Evolutionary conservation across 305 asterid genomes (phyloP).

Genomic region (Ajuga reptans): DNA sequence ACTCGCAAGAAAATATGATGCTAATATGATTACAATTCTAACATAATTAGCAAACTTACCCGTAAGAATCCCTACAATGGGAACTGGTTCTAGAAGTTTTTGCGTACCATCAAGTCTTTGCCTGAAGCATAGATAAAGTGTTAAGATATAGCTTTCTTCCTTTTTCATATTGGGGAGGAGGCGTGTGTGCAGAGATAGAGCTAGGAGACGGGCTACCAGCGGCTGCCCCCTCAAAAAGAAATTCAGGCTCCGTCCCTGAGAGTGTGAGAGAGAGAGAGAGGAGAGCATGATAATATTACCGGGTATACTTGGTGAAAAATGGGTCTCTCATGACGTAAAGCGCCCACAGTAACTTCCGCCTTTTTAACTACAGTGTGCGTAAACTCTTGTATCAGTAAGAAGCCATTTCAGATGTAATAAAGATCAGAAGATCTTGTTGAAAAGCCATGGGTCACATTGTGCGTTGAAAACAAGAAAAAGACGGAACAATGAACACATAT

Average conservation of each 20-base stretch:
- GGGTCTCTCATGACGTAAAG: constrained; percentile 97
- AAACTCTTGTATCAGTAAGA: neutral
- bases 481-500: neutral
- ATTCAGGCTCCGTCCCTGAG: too few species aligned
- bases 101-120: constrained; percentile 58
- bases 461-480: neutral
- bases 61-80: constrained; percentile 65
- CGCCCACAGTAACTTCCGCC: constrained; percentile 78
- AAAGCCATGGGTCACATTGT: neutral
- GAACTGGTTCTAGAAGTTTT: constrained; percentile 67
- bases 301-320: constrained; percentile 64
- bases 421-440: neutral
- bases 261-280: neutral
- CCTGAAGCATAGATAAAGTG: constrained; percentile 37
- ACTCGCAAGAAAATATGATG: neutral
- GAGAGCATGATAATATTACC: constrained; percentile 34
- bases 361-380: constrained; percentile 49
- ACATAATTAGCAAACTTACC: constrained; percentile 32
- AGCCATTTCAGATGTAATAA: neutral
- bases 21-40: neutral
- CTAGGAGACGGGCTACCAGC: too few species aligned
- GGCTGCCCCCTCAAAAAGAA: too few species aligned
- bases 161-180: too few species aligned
- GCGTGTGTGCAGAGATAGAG: too few species aligned
- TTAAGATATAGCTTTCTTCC: neutral